These are phyloP conservation scores for Aphanomyces euteiches DNA, from an alignment of 352 stramenopile genomes.

Conservation along the genomic window DNA sequence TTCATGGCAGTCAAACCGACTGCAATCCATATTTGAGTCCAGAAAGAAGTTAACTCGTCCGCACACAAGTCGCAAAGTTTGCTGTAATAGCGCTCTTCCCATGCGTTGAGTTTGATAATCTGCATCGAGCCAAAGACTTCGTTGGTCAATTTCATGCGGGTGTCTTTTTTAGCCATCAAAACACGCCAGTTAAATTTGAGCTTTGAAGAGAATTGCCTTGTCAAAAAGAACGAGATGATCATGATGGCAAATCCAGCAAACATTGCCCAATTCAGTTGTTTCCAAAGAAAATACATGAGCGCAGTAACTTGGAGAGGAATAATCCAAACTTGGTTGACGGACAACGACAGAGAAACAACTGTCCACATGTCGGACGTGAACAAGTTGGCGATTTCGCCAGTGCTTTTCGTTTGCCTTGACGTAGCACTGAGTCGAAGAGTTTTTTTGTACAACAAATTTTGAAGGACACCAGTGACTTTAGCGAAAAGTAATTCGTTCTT, in stretches of 20 bases:
- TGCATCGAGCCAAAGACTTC: slow-evolving; percentile 91
- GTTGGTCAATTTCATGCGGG: slow-evolving; percentile 85
- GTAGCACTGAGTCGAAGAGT: slow-evolving; percentile 9
- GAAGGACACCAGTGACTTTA: slow-evolving; percentile 34
- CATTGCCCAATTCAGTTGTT: slow-evolving; percentile 35
- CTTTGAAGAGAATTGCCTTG: too few relatives aligned
- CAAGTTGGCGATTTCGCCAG: slow-evolving; percentile 43
- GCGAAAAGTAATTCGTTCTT: slow-evolving; percentile 36
- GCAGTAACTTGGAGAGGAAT: slow-evolving; percentile 42
- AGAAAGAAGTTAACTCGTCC: slow-evolving; percentile 19
- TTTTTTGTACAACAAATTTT: slow-evolving; percentile 42
- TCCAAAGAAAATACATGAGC: slow-evolving; percentile 43
- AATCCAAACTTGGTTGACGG: slow-evolving; percentile 49
- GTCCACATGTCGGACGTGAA: slow-evolving; percentile 40
- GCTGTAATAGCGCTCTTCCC: slow-evolving; percentile 72
- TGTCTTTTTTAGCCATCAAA: slow-evolving; percentile 84
- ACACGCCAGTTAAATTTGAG: slow-evolving; percentile 62
- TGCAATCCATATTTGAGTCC: slow-evolving; percentile 24
- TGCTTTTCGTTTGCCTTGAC: not conserved
- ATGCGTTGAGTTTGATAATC: slow-evolving; percentile 95
- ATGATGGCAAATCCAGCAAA: slow-evolving; percentile 47
- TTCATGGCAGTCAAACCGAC: slow-evolving; percentile 28
- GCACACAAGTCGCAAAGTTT: slow-evolving; percentile 42
- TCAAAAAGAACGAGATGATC: slow-evolving; percentile 37
- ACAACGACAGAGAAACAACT: slow-evolving; percentile 37